A percentile compares a stretch with the other conserved stretches of the same genome.
Evolutionary conservation across 306 rosid genomes (phyloP).

Genomic region (Medicago ruthenica): DNA sequence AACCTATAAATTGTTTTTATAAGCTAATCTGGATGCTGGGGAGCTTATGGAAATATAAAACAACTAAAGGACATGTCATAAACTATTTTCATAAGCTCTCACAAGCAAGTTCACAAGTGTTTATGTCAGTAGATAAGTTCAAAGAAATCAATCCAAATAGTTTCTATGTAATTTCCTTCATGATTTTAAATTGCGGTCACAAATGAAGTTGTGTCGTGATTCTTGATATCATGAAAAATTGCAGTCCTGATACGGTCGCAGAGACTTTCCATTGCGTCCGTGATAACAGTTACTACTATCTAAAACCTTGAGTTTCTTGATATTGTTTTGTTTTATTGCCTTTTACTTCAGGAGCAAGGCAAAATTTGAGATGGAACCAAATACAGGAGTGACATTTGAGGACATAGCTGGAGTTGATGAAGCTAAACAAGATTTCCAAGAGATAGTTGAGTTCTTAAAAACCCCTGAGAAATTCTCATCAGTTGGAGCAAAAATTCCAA

Average conservation of each 20-base stretch:
- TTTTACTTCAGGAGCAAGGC: constrained; percentile 63
- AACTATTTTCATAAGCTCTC: too few species aligned
- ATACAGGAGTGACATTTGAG: constrained; percentile 82
- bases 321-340: constrained; percentile 13
- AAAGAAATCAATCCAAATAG: too few species aligned
- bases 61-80: too few species aligned
- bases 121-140: too few species aligned
- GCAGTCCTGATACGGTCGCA: not conserved
- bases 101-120: too few species aligned
- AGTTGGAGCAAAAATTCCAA: constrained; percentile 77
- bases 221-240: not conserved
- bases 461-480: constrained; percentile 83
- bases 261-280: not conserved
- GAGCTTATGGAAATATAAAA: too few species aligned
- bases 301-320: not conserved
- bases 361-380: constrained; percentile 83
- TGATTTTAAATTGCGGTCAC: not conserved
- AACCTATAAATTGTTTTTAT: too few species aligned
- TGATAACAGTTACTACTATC: not conserved
- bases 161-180: not conserved
- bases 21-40: too few species aligned
- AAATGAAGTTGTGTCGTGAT: not conserved
- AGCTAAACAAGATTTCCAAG: constrained; percentile 87
- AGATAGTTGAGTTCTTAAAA: constrained; percentile 75
- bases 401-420: constrained; percentile 89